Evolutionary conservation across 768 basidiomycete genomes (phyloP).

Genomic region (Suillus subaureus): DNA sequence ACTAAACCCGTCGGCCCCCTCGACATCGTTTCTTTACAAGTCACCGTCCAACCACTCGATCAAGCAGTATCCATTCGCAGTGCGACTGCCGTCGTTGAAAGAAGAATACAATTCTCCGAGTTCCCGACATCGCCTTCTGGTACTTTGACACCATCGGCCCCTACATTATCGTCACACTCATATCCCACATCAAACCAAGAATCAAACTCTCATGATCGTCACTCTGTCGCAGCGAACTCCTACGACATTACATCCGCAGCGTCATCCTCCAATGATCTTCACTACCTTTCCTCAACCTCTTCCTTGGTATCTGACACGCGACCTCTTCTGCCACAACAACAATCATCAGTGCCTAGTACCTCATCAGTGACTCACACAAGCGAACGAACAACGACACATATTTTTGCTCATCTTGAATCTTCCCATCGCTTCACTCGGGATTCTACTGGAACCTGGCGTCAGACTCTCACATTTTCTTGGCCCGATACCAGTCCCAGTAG

Average conservation of each 20-base stretch:
- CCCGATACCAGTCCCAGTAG: conserved; percentile 66
- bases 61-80: conserved; percentile 58
- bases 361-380: conserved; percentile 11
- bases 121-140: conserved; percentile 22
- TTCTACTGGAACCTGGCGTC: conserved; percentile 58
- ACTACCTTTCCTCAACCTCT: conserved; percentile 18
- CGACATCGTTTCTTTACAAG: conserved; percentile 68
- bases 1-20: conserved; percentile 65
- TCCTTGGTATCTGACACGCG: conserved; percentile 31
- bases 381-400: conserved; percentile 44
- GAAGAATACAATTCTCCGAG: conserved; percentile 66
- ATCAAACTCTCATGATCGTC: conserved; percentile 10
- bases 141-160: conserved; percentile 25
- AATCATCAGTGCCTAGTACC: conserved; percentile 17
- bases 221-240: conserved; percentile 34
- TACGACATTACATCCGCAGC: conserved; percentile 11
- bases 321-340: conserved; percentile 24
- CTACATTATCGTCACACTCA: conserved; percentile 22
- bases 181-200: conserved; percentile 14
- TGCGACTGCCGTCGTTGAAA: conserved; percentile 67
- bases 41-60: conserved; percentile 64
- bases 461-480: conserved; percentile 73
- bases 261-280: conserved; percentile 25
- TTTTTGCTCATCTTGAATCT: conserved; percentile 61
- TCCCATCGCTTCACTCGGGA: conserved; percentile 59